These are phyloP conservation scores for Russula abietina DNA, from an alignment of 768 basidiomycete genomes.

Conservation along the genomic window DNA sequence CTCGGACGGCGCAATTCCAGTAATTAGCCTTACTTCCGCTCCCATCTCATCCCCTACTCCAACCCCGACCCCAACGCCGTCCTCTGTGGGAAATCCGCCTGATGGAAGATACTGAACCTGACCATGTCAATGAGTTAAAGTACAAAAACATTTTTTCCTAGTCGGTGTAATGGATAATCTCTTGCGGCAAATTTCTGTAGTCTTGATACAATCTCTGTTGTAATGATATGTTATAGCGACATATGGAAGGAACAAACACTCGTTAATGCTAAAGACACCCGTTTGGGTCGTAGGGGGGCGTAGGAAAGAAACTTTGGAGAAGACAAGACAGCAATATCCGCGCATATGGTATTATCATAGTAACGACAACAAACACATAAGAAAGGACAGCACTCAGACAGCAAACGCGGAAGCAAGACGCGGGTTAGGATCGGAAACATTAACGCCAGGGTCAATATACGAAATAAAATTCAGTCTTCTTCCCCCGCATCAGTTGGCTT, in stretches of 20 bases:
- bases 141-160: neutral
- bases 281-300: neutral
- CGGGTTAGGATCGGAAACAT: neutral
- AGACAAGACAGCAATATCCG: neutral
- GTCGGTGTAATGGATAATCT: neutral
- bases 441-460: neutral
- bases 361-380: constrained; percentile 11
- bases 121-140: neutral
- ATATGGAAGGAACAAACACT: neutral
- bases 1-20: neutral
- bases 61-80: neutral
- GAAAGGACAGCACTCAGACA: constrained; percentile 16
- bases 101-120: neutral
- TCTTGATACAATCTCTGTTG: neutral
- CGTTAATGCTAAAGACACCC: neutral
- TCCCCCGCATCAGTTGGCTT: constrained; percentile 15
- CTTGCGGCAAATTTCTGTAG: neutral
- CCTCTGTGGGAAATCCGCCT: neutral
- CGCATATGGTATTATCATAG: constrained; percentile 21
- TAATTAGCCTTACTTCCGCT: constrained; percentile 8
- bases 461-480: constrained; percentile 11
- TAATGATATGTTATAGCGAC: neutral
- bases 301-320: neutral
- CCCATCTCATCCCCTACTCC: neutral
- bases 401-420: neutral